Conservation (phyloP, 2,329 filamentous ascomycete genomes). For the Pleurostoma richardsiae region DNA sequence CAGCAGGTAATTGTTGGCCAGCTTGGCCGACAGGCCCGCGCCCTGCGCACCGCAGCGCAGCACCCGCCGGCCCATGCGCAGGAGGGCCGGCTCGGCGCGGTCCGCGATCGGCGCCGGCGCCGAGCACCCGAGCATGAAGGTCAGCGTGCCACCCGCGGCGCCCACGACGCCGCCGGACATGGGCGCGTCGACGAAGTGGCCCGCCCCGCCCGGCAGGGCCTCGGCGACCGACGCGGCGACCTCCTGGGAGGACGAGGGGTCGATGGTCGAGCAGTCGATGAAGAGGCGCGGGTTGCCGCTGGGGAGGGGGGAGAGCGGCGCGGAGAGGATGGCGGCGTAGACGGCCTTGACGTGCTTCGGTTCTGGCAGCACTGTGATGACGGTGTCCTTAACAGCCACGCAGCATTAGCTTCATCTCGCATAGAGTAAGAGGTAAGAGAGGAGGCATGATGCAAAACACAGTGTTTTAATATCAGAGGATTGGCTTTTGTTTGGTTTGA, state of each 20-base stretch:
- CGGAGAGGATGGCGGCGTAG: conserved; percentile 69
- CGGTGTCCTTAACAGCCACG: conserved; percentile 58
- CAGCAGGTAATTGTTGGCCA: conserved; percentile 95
- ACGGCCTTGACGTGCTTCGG: conserved; percentile 82
- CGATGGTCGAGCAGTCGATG: conserved; percentile 96
- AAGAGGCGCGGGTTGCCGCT: conserved; percentile 62
- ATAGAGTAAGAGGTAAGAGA: background rate
- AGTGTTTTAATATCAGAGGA: conserved; percentile 54
- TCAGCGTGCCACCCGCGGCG: conserved; percentile 79
- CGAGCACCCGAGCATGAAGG: conserved; percentile 80
- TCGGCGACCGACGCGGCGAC: conserved; percentile 63
- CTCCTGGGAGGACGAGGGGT: conserved; percentile 75
- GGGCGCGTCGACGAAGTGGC: conserved; percentile 85
- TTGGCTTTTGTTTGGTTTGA: conserved; percentile 60
- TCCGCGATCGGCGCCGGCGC: conserved; percentile 55
- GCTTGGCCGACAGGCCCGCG: conserved; percentile 81
- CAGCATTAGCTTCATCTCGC: conserved; percentile 6
- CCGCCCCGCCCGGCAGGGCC: conserved; percentile 55
- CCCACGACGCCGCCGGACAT: conserved; percentile 97
- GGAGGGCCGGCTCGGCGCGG: conserved; percentile 63
- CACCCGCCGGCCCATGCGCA: conserved; percentile 80
- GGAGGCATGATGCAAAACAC: conserved; percentile 2
- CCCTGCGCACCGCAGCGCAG: conserved; percentile 83
- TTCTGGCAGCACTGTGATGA: conserved; percentile 86
- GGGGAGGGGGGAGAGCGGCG: conserved; percentile 37